These are phyloP conservation scores for Kockovaella imperatae DNA, from an alignment of 768 basidiomycete species.

Conservation along the genomic window DNA sequence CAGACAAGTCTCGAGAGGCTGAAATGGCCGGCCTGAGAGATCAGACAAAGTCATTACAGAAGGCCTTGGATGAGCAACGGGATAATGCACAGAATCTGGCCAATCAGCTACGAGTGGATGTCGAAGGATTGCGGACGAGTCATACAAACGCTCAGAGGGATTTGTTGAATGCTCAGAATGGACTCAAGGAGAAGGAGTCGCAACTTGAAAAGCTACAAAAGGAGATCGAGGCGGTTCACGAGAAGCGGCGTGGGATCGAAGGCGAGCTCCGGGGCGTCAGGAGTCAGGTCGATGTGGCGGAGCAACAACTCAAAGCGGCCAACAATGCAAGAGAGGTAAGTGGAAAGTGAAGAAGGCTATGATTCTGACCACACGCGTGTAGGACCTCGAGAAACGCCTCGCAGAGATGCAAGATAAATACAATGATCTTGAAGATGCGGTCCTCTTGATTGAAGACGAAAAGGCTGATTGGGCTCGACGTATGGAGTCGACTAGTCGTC, in stretches of 20 bases:
- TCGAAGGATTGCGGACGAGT: constrained; percentile 59
- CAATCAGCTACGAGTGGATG: constrained; percentile 66
- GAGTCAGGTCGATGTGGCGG: constrained; percentile 1
- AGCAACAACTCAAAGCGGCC: constrained; percentile 10
- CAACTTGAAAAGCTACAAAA: constrained; percentile 49
- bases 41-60: constrained; percentile 57
- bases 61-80: constrained; percentile 61
- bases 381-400: constrained; percentile 76
- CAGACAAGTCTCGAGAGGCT: constrained; percentile 75
- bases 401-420: constrained; percentile 63
- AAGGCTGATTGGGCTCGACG: constrained; percentile 66
- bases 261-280: constrained; percentile 20
- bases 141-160: constrained; percentile 59
- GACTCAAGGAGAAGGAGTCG: constrained; percentile 53
- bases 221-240: constrained; percentile 53
- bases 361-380: constrained; percentile 1
- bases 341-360: constrained; percentile 2
- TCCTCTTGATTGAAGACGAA: constrained; percentile 75
- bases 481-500: constrained; percentile 60
- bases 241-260: constrained; percentile 46
- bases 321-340: constrained; percentile 62
- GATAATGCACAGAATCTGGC: constrained; percentile 58
- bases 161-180: constrained; percentile 51
- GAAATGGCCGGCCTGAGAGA: constrained; percentile 67
- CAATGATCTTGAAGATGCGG: constrained; percentile 78